Evolutionary conservation across 495 filamentous ascomycete species (phyloP), one percentile per base, ranked within the genome.

Genomic region (Bryoglossum gracile): DNA sequence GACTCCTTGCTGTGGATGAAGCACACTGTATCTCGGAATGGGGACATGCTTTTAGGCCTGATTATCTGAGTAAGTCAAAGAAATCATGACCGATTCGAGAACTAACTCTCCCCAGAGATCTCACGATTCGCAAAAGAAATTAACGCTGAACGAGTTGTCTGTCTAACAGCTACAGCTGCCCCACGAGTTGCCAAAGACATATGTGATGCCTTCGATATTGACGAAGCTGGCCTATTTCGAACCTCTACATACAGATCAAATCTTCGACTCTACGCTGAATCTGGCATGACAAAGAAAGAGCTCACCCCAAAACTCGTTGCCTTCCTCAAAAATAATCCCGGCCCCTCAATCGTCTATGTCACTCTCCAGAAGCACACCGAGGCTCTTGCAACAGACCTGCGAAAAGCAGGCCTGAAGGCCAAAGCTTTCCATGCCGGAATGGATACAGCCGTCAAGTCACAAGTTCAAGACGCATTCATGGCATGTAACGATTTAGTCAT

Each of bases 11-110:
- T 4, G 68, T 80, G 21, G 77, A 81, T 51, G 75, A 81, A 48
- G 76, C 77, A 6, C 76, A 79, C 61, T 81, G 77, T 48, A 73
- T 81, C 11, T 80, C 75, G 8, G 73, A 80, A 59, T 81, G 77
- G 77, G 77, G 77, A 0, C 76, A 78, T 46, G 70, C 74, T 6
- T 81, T 80, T 49, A 61, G 76, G 10, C 77, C 75, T 0, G 75
- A 80, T 50, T 80, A 81, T 60, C 68, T 81, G 21, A 80, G 62
- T 61, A 50, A 50, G 54, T 55, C 40, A n/a, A 5, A 3, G 6
- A 5, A 16, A 41, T 10, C 16, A 4, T 21, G 1, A 23, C 16
- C 18, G 17, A 8, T 19, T 33, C 8, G 11, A 16, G 23, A 9
- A 37, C 26, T 48, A 24, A 51, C 26, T 30, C 40, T 40, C 46